Base-by-base conservation (phyloP, 148 eudicot genomes). In the Amaranthus cruentus region DNA sequence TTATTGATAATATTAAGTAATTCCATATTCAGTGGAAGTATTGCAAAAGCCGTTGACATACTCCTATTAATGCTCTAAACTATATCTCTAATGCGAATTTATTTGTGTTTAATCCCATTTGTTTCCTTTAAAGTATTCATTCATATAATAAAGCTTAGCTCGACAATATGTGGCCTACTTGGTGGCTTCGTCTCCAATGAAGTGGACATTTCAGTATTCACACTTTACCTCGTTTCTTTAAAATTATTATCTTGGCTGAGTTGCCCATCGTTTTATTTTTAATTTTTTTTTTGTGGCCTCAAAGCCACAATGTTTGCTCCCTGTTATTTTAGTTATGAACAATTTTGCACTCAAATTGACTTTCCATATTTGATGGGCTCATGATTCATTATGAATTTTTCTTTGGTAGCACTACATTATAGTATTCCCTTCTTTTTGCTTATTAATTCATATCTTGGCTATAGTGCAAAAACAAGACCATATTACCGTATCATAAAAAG, bases 11-110 rank as follows among this genome's bases (percentile, higher is more conserved):
- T 46, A 70, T 65, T 38, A 76, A 80, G 50, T 76, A 80, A 46
- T 76, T 75, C 69, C 83, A 51, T 55, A n/a, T 71, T 75, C 65
- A 80, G 57, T 4, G 75, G 72, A 70, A 60, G 50, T 69, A 65
- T 42, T 68, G 65, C 4, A 42, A 43, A 18, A 48, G 68, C 69
- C 69, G 69, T 73, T 80, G 79, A 76, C 79, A 67, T 75, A 53
- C 48, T 6, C 69, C 66, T 65, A 72, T 66, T 71, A 71, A 66
- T 80, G 76, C 76, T 72, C 47, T 80, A 76, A 66, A 71, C 54
- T 71, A 72, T 75, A 65, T 71, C 76, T 52, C 70, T 62, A 55
- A 44, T 66, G 51, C 60, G 53, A 75, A 66, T 71, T 59, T 71
- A 64, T 66, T 60, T 21, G 44, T 53, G 72, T 62, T 43, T 55